Evolutionary conservation across 306 rosid species (phyloP).

Genomic region (Lathyrus aphaca): DNA sequence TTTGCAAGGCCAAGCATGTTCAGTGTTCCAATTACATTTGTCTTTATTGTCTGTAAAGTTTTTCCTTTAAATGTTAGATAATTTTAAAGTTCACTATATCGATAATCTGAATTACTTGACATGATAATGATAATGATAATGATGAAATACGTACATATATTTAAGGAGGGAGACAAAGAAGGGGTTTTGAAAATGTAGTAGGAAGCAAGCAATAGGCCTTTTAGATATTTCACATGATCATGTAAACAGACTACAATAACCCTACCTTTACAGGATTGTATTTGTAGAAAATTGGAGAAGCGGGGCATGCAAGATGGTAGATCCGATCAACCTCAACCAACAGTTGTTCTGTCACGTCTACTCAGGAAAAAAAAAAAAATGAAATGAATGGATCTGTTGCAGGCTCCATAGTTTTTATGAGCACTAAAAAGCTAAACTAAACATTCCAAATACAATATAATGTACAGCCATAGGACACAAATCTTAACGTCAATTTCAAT

Average conservation of each 20-base stretch:
- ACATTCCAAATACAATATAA: slow-evolving; percentile 24
- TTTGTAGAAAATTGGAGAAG: slow-evolving; percentile 94
- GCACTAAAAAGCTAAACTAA: background rate
- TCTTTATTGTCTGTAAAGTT: slow-evolving; percentile 67
- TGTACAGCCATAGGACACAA: background rate
- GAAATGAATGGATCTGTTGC: slow-evolving; percentile 1
- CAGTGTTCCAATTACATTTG: slow-evolving; percentile 50
- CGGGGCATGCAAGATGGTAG: slow-evolving; percentile 98
- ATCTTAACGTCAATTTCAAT: slow-evolving; percentile 8
- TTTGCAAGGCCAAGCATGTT: slow-evolving; percentile 98
- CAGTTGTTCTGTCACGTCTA: slow-evolving; percentile 88
- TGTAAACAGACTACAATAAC: slow-evolving; percentile 5
- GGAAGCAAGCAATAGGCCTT: background rate
- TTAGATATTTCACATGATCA: background rate
- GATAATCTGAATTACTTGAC: background rate
- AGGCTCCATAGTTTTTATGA: slow-evolving; percentile 18
- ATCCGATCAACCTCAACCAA: slow-evolving; percentile 91
- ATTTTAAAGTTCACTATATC: slow-evolving; percentile 28
- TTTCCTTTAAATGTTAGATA: slow-evolving; percentile 40
- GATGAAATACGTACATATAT: background rate
- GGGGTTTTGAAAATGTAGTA: background rate
- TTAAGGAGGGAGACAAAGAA: background rate
- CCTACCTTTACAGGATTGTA: slow-evolving; percentile 91
- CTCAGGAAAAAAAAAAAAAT: slow-evolving; percentile 13
- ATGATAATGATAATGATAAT: background rate